phyloP scores from a whole-genome alignment of 2,329 filamentous ascomycete species.

The Aspergillus bombycis region DNA sequence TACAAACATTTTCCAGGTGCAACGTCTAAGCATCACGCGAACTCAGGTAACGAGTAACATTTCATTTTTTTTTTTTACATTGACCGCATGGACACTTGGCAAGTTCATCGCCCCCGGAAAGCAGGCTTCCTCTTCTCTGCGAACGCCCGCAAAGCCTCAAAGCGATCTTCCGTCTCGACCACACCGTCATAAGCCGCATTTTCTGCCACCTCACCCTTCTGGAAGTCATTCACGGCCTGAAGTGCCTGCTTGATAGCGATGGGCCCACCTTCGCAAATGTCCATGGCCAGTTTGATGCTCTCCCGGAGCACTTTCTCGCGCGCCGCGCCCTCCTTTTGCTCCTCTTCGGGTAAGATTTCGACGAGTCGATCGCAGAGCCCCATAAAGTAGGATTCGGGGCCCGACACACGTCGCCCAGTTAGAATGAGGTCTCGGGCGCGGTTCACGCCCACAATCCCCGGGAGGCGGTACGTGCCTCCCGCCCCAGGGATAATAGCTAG shows the following conservation, averaged over 20 bases:
- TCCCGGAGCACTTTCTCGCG: slow-evolving; percentile 71
- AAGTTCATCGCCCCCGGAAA: slow-evolving; percentile 62
- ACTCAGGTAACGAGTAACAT: not conserved
- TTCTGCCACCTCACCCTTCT: slow-evolving; percentile 72
- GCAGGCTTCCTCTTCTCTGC: slow-evolving; percentile 71
- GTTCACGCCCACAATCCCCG: slow-evolving; percentile 74
- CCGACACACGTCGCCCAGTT: slow-evolving; percentile 83
- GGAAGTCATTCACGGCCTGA: slow-evolving; percentile 72
- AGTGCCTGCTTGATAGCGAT: slow-evolving; percentile 79
- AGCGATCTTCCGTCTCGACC: slow-evolving; percentile 78
- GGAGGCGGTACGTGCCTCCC: slow-evolving; percentile 87
- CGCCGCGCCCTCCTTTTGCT: slow-evolving; percentile 59
- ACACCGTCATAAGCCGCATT: slow-evolving; percentile 85
- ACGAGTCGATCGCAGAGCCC: slow-evolving; percentile 90
- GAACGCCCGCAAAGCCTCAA: slow-evolving; percentile 88
- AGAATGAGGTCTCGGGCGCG: slow-evolving; percentile 89
- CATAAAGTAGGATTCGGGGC: slow-evolving; percentile 85
- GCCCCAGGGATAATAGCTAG: slow-evolving; percentile 94
- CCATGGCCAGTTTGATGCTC: slow-evolving; percentile 75
- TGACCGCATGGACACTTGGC: not conserved
- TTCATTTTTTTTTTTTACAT: not conserved
- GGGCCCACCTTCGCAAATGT: slow-evolving; percentile 89
- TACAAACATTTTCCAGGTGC: not conserved
- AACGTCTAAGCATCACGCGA: not conserved
- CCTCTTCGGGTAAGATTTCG: slow-evolving; percentile 66